Percentiles rank a stretch among this genome's conserved stretches.
These are phyloP conservation scores for Cephalotrichum gorgonifer DNA, from an alignment of 2,329 filamentous ascomycete genomes.

Conservation along the genomic window DNA sequence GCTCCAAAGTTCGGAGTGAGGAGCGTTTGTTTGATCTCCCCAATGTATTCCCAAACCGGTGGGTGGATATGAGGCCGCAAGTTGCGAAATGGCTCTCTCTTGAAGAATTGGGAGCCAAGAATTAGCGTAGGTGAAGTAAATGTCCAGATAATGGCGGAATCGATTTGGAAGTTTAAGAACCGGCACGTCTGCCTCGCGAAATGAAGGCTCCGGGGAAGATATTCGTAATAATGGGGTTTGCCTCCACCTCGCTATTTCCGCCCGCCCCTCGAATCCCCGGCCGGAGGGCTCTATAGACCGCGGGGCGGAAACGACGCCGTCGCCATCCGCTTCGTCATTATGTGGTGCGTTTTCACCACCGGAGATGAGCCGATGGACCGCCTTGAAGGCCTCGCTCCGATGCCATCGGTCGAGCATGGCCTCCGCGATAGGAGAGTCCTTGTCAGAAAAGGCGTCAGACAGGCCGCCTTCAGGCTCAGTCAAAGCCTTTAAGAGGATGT, in stretches of 20 bases:
- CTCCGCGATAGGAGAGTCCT: conserved; percentile 40
- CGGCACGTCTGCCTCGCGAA: background rate
- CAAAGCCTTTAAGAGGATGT: conserved; percentile 43
- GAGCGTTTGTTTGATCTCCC: conserved; percentile 20
- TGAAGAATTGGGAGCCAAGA: conserved; percentile 68
- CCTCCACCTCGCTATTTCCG: background rate
- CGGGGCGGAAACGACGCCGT: conserved; percentile 19
- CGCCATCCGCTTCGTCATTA: conserved; percentile 16
- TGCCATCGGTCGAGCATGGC: conserved; percentile 53
- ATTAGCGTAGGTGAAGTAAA: conserved; percentile 67
- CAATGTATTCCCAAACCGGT: conserved; percentile 19
- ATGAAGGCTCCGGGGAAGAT: background rate
- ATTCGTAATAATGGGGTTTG: background rate
- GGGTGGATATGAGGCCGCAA: conserved; percentile 29
- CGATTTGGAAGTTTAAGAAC: conserved; percentile 33
- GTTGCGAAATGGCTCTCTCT: conserved; percentile 48
- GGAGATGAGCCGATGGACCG: conserved; percentile 53
- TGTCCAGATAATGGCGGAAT: conserved; percentile 53
- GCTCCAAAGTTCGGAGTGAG: conserved; percentile 50
- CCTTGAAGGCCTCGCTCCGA: conserved; percentile 49
- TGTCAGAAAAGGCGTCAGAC: conserved; percentile 36
- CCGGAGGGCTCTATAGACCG: conserved; percentile 7
- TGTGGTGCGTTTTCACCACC: conserved; percentile 22
- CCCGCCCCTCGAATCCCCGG: background rate
- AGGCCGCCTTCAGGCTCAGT: conserved; percentile 25